A percentile compares a stretch with the other conserved stretches of the same genome.
Conservation (phyloP, 768 basidiomycete species). For the Botryobasidium botryosum region DNA sequence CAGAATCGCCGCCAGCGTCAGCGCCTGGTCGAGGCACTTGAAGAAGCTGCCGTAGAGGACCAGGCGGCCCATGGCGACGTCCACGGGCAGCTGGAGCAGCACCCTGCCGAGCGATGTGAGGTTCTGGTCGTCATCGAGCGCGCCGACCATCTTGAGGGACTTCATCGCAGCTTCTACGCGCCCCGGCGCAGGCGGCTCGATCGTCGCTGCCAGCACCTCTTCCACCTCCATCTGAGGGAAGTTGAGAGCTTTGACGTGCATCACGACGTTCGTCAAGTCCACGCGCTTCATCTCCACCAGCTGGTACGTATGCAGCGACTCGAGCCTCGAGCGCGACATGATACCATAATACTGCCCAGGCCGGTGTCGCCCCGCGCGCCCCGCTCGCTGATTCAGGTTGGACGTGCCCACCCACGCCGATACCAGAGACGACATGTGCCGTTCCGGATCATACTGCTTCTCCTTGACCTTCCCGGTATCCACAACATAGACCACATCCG, state of each 20-base stretch:
- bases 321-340: slow-evolving; percentile 43
- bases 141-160: slow-evolving; percentile 70
- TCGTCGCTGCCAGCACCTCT: slow-evolving; percentile 67
- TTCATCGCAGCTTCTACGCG: slow-evolving; percentile 68
- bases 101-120: slow-evolving; percentile 80
- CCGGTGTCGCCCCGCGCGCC: slow-evolving; percentile 82
- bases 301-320: slow-evolving; percentile 55
- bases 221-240: slow-evolving; percentile 69
- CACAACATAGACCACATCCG: slow-evolving; percentile 87
- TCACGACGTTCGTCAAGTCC: slow-evolving; percentile 80
- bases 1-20: slow-evolving; percentile 82
- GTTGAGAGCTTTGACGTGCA: slow-evolving; percentile 90
- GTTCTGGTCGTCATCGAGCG: slow-evolving; percentile 55
- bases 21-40: slow-evolving; percentile 72
- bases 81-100: slow-evolving; percentile 75
- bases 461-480: slow-evolving; percentile 83
- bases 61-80: slow-evolving; percentile 76
- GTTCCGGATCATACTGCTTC: slow-evolving; percentile 71
- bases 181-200: slow-evolving; percentile 70
- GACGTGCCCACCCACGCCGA: slow-evolving; percentile 84
- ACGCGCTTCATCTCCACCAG: slow-evolving; percentile 90
- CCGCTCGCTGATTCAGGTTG: slow-evolving; percentile 81
- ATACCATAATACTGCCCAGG: slow-evolving; percentile 85
- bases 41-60: slow-evolving; percentile 86
- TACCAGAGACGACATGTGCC: slow-evolving; percentile 76